Evolutionary conservation across 495 filamentous ascomycete species (phyloP).

Genomic region (Penicillium malachiteum): DNA sequence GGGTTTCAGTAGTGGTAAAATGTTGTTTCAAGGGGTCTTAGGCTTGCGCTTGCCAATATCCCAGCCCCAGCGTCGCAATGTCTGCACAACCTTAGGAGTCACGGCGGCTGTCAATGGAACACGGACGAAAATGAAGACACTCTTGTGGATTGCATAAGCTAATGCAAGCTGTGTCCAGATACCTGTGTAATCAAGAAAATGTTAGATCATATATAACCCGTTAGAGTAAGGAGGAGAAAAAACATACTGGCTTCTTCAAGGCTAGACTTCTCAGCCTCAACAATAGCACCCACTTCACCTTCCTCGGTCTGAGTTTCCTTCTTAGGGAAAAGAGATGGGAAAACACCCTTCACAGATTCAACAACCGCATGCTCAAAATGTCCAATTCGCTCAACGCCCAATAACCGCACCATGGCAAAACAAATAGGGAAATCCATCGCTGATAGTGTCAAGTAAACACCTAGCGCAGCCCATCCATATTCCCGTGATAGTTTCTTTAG

Average conservation of each 20-base stretch:
- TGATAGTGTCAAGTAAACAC: slow-evolving; percentile 80
- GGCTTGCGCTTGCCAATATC: slow-evolving; percentile 64
- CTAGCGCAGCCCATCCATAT: slow-evolving; percentile 93
- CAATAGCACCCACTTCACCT: slow-evolving; percentile 8
- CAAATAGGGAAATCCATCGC: slow-evolving; percentile 94
- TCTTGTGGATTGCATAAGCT: slow-evolving; percentile 97
- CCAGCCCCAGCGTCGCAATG: slow-evolving; percentile 80
- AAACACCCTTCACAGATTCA: slow-evolving; percentile 31
- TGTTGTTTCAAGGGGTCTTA: slow-evolving; percentile 32
- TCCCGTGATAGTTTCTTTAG: slow-evolving; percentile 83
- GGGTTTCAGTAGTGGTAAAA: too few species aligned
- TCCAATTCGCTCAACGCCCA: slow-evolving; percentile 85
- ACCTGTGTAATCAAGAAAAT: slow-evolving; percentile 41
- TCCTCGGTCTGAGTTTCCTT: slow-evolving; percentile 13
- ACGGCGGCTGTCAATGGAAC: slow-evolving; percentile 87
- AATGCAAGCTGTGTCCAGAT: slow-evolving; percentile 88
- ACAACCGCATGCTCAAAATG: slow-evolving; percentile 52
- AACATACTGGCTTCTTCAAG: slow-evolving; percentile 55
- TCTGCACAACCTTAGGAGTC: slow-evolving; percentile 87
- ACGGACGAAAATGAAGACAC: slow-evolving; percentile 92
- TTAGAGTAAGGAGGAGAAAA: slow-evolving; percentile 1
- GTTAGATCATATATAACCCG: too few species aligned
- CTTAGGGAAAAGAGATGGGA: slow-evolving; percentile 30
- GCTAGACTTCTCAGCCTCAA: slow-evolving; percentile 33
- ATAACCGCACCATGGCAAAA: slow-evolving; percentile 76